These are phyloP conservation scores for Puccinia horiana DNA, from an alignment of 1,284 basidiomycete genomes.

Conservation along the genomic window DNA sequence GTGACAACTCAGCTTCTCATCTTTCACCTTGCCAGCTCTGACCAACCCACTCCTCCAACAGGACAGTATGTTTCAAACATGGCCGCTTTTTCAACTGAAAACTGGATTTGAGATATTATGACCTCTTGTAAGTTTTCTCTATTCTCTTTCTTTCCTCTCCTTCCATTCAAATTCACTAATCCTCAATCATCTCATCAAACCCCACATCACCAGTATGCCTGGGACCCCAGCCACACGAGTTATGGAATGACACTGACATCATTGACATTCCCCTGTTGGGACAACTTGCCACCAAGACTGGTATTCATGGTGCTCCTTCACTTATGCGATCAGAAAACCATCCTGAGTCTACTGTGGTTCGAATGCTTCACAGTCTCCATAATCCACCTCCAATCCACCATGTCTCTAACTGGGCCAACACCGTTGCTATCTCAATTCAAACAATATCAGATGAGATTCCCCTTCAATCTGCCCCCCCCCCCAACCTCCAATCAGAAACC, in stretches of 20 bases:
- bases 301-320: too few species aligned
- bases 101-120: neutral
- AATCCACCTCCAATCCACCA: neutral
- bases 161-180: too few species aligned
- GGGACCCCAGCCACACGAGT: too few species aligned
- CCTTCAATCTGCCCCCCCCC: neutral
- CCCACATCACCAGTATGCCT: neutral
- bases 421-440: too few species aligned
- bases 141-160: too few species aligned
- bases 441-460: neutral
- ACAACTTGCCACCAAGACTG: too few species aligned
- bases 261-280: too few species aligned
- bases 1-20: neutral
- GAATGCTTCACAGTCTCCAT: neutral
- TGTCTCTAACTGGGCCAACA: neutral
- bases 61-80: conserved; percentile 3
- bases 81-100: conserved; percentile 13
- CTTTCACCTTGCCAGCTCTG: neutral
- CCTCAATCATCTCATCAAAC: neutral
- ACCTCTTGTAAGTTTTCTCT: neutral
- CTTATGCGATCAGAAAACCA: too few species aligned
- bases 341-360: too few species aligned
- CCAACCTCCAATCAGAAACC: neutral
- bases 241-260: too few species aligned
- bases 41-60: neutral